Conservation (phyloP, 331 rosid species). For the Pyrus hybrid region DNA sequence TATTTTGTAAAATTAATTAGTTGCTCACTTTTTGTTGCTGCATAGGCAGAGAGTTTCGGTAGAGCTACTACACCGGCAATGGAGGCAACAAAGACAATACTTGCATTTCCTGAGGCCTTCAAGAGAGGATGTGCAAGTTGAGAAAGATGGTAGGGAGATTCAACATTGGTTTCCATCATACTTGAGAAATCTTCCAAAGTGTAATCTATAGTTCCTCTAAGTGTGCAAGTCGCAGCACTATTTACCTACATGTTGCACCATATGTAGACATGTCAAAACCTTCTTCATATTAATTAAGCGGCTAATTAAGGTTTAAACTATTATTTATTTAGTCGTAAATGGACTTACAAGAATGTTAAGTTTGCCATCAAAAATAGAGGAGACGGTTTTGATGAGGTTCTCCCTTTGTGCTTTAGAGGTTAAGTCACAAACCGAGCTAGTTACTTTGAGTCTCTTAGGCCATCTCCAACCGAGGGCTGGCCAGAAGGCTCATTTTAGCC, state of each 20-base stretch:
- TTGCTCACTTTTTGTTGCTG: conserved; percentile 32
- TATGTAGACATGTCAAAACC: not conserved
- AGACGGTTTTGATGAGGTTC: conserved; percentile 27
- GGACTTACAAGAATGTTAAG: conserved; percentile 51
- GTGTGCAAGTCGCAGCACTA: conserved; percentile 45
- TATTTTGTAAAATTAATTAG: not conserved
- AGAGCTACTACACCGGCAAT: conserved; percentile 39
- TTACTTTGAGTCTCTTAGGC: conserved; percentile 43
- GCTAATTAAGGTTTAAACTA: not conserved
- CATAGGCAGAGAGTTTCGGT: conserved; percentile 17
- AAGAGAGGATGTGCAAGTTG: conserved; percentile 66
- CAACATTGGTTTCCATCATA: conserved; percentile 49
- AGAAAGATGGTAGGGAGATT: conserved; percentile 35
- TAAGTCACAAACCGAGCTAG: conserved; percentile 52
- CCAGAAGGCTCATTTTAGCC: no score
- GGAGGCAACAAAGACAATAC: conserved; percentile 61
- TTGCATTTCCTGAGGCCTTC: conserved; percentile 60
- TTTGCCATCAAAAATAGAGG: conserved; percentile 38
- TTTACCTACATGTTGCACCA: conserved; percentile 21
- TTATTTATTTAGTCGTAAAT: not conserved
- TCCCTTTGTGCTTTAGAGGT: conserved; percentile 25
- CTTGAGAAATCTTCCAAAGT: conserved; percentile 37
- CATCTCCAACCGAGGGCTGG: no score
- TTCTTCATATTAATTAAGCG: not conserved
- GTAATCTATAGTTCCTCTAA: conserved; percentile 21